A percentile compares a stretch with the other conserved stretches of the same genome.
phyloP scores from a whole-genome alignment of 2,329 filamentous ascomycete species.

The Pleurostoma richardsiae region DNA sequence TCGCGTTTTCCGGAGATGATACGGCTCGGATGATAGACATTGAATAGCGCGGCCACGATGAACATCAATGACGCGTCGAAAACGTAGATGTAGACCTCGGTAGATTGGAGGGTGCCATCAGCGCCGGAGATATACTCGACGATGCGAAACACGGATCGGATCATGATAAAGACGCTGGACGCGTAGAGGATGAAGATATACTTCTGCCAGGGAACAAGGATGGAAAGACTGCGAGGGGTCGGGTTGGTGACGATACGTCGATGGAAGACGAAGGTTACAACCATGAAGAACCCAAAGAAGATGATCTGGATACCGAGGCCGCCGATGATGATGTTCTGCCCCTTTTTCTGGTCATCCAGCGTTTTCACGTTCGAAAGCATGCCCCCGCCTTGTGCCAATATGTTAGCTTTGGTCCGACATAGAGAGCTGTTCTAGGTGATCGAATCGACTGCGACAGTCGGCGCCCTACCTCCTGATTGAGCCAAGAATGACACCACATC shows the following conservation, averaged over 20 bases:
- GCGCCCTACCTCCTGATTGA: not conserved
- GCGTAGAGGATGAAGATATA: not conserved
- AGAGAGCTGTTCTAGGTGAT: too few species aligned
- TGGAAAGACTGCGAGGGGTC: not conserved
- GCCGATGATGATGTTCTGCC: slow-evolving; percentile 2
- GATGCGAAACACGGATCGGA: not conserved
- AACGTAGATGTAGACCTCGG: slow-evolving; percentile 1
- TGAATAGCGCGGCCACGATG: not conserved
- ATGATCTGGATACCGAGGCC: slow-evolving; percentile 3
- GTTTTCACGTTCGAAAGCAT: slow-evolving; percentile 1
- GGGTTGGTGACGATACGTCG: not conserved
- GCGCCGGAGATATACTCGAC: not conserved
- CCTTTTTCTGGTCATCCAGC: not conserved
- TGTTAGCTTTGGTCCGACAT: not conserved
- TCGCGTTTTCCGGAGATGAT: not conserved
- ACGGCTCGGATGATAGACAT: not conserved
- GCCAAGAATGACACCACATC: slow-evolving; percentile 5
- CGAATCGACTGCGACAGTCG: too few species aligned
- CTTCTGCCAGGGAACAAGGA: slow-evolving; percentile 1
- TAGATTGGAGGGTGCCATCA: not conserved
- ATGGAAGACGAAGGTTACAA: slow-evolving; percentile 1
- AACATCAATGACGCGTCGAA: slow-evolving; percentile 1
- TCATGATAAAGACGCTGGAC: slow-evolving; percentile 2
- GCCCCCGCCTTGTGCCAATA: slow-evolving; percentile 1
- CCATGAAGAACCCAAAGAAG: slow-evolving; percentile 4